Base-by-base conservation (phyloP, 345 rosid genomes). In the Lumnitzera racemosa region DNA sequence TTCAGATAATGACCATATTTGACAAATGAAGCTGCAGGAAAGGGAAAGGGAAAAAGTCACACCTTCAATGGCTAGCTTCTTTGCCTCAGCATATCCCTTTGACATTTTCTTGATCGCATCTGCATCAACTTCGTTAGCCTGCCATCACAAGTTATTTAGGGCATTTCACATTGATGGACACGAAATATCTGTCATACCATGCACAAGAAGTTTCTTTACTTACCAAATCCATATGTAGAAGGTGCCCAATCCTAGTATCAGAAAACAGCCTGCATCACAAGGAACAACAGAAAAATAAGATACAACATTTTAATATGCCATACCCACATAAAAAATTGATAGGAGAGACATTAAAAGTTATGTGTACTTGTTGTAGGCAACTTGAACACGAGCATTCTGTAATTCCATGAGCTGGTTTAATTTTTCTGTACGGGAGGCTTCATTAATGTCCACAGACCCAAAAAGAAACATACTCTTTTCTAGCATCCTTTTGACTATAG, bases 191-290 rank as follows among this genome's bases (percentile, higher is more conserved):
- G 43, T 36, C 13, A 15, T 15, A 7, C 17, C 49, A 43, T 10
- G 17, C 51, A 49, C 20, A 9, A 47, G 47, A 36, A 49, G 41
- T 64, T 25, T 47, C 5, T 47, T 46, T 53, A 65, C 82, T 72
- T 81, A 94, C 96, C 91, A 90, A 36, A 80, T 94, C 86, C 90
- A 86, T 60, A 68, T 79, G 87, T 69, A 90, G 79, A 63, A 83
- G 80, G 17, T 78, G 64, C 55, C 84, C 81, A n/a, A 90, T 81
- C 58, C 64, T 64, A 25, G 89, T 67, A 46, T 79, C 71, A 9
- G 78, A 62, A 66, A 79, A 72, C 72, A 90, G 72, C 68, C 99
- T 88, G 78, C 52, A 16, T 47, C 51, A 53, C 11, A 47, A 47
- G 46, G 53, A 15, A 51, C n/a, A 56, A 51, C n/a, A 56, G 50